Evolutionary conservation across 345 rosid species (phyloP), one percentile per base, ranked within the genome.

Genomic region (Acer yangbiense): DNA sequence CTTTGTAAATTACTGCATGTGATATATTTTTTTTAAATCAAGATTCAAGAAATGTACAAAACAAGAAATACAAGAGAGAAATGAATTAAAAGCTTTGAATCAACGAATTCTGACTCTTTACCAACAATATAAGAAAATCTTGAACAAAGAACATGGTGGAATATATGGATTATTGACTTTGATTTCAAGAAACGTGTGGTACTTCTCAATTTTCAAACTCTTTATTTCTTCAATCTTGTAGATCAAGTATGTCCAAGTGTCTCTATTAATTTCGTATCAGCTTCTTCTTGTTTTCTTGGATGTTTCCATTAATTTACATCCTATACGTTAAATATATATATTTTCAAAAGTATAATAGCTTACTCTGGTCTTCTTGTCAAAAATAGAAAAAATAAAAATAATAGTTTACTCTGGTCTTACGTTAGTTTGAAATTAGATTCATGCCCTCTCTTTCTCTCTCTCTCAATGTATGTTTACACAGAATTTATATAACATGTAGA

Each of bases 261-360:
- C 23, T 41, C 10, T 8, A 50, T 13, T 54, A 54, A 57, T 54
- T 76, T 74, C 76, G 64, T 6, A 41, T 21, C 14, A 80, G 1
- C 62, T 79, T 83, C 83, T 71, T 55, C 39, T 43, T 35, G 62
- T 16, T 71, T 76, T 82, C 80, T 60, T 66, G 71, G 68, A 25
- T 48, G 12, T 61, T 41, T 82, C 68, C 65, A 60, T 60, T 54
- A 14, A 54, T 54, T 52, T 54, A 0, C 1, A 16, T 54, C 5
- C 58, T 54, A 54, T 2, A 14, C 7, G 57, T 2, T 52, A 0
- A 4, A 52, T 52, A 52, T 52, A 13, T 48, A 48, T 48, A 50
- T 44, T 41, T 41, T 43, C 50, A 46, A 46, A 46, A 46, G 50
- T 46, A 46, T 4, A 35, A 35, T 5, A 10, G 50, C 13, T 46